Evolutionary conservation across 202 grass and related monocot species (phyloP).

Genomic region (Panicum hallii): DNA sequence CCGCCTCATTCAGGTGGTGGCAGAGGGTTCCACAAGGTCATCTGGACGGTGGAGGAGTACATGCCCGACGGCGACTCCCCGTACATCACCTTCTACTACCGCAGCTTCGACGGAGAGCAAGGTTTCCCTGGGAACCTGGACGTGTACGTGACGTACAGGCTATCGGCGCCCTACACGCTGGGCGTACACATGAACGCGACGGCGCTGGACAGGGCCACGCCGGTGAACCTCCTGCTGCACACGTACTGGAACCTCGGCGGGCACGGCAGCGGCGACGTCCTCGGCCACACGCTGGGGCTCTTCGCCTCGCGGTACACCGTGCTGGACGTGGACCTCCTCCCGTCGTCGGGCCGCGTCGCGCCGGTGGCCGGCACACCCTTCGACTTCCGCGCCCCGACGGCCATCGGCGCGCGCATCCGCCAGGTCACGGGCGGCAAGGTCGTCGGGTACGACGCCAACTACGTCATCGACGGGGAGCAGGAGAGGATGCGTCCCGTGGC

Average conservation of each 20-base stretch:
- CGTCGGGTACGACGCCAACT: slow-evolving; percentile 77
- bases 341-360: slow-evolving; percentile 59
- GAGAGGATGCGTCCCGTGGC: slow-evolving; percentile 26
- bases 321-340: slow-evolving; percentile 54
- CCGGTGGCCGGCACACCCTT: slow-evolving; percentile 66
- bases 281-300: slow-evolving; percentile 68
- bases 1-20: slow-evolving; percentile 67
- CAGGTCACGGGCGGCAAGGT: slow-evolving; percentile 38
- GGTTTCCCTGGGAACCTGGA: slow-evolving; percentile 68
- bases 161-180: slow-evolving; percentile 54
- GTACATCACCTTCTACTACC: slow-evolving; percentile 76
- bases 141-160: slow-evolving; percentile 73
- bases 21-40: slow-evolving; percentile 77
- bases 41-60: slow-evolving; percentile 79
- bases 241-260: slow-evolving; percentile 84
- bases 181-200: slow-evolving; percentile 63
- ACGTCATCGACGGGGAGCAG: slow-evolving; percentile 50
- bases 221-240: slow-evolving; percentile 85
- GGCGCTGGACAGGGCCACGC: slow-evolving; percentile 72
- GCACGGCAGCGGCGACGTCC: slow-evolving; percentile 62
- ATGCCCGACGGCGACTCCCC: slow-evolving; percentile 59
- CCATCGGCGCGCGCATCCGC: slow-evolving; percentile 60
- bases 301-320: slow-evolving; percentile 59
- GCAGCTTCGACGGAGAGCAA: slow-evolving; percentile 68
- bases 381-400: slow-evolving; percentile 56